Evolutionary conservation across 176 grass and related monocot species (phyloP), one percentile per base, ranked within the genome.

Genomic region (Eremochloa ophiuroides): DNA sequence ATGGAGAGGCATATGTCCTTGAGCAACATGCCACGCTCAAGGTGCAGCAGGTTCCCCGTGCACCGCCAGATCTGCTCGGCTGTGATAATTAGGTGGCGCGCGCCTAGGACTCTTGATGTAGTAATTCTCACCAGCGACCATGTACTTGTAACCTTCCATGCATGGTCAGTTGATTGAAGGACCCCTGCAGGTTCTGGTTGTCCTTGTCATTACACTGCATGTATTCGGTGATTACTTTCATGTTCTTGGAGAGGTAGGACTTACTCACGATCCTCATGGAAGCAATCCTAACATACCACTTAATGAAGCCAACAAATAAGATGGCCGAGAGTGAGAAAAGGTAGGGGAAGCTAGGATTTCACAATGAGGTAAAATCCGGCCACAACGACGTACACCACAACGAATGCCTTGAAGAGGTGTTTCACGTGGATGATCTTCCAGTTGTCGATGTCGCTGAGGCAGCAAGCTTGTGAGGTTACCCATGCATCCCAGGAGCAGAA

Each of bases 1-100:
- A 75, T 56, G 31, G 72, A 75, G 31, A 75, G 72, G 20, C 48
- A 75, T 0, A 75, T 0, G 50, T 75, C 73, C 73, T 75, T 75
- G 31, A 55, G 31, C 22, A 23, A 0, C 2, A 3, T 10, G 53
- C 53, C 8, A 1, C 17, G 16, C 53, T 56, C n/a, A 23, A 3
- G 22, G 22, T 0, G 8, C 53, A 56, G 53, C 0, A 56, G 22
- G 0, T 11, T 56, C 2, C 53, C 22, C 7, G 7, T 23, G 25
- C 58, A 77, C 5, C 2, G 26, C 58, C 58, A 77, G 39, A 77
- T 31, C 14, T 30, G 1, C 26, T 77, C 38, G 2, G 63, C 58
- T 17, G 58, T 77, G 39, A 3, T 63, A 6, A 76, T 10, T 10
- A 18, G 15, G 6, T 48, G 15, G 16, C 46, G 1, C 18, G 46